Evolutionary conservation across 495 filamentous ascomycete species (phyloP).

Genomic region (Jackrogersella minutella): DNA sequence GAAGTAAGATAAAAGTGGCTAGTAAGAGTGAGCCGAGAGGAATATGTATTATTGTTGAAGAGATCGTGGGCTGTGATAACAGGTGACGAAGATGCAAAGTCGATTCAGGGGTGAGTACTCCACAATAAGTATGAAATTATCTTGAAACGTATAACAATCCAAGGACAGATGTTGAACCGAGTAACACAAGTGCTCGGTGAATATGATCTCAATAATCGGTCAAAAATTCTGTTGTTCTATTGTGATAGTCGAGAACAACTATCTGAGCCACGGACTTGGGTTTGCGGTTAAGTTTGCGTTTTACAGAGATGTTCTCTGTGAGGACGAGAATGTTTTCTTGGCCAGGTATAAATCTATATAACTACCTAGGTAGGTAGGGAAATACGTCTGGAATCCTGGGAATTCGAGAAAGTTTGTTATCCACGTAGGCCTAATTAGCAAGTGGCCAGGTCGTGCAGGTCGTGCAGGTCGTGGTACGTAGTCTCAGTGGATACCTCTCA

Average conservation of each 20-base stretch:
- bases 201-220: not conserved
- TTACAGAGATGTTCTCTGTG: not conserved
- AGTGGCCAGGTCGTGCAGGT: constrained; percentile 8
- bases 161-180: constrained; percentile 17
- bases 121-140: constrained; percentile 2
- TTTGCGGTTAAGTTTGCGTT: constrained; percentile 21
- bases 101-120: constrained; percentile 1
- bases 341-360: too few relatives aligned
- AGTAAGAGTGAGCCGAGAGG: not conserved
- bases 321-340: not conserved
- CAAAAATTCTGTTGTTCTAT: not conserved
- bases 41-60: not conserved
- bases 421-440: constrained; percentile 8
- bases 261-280: not conserved
- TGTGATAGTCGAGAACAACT: not conserved
- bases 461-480: constrained; percentile 9
- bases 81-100: not conserved
- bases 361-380: too few relatives aligned
- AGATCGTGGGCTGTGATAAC: not conserved
- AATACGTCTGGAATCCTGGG: too few relatives aligned
- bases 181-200: not conserved
- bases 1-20: not conserved
- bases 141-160: not conserved
- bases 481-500: constrained; percentile 13
- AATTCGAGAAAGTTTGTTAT: constrained; percentile 20